Evolutionary conservation across 1,139 yeast species (phyloP).

Genomic region (Maudiozyma humilis): DNA sequence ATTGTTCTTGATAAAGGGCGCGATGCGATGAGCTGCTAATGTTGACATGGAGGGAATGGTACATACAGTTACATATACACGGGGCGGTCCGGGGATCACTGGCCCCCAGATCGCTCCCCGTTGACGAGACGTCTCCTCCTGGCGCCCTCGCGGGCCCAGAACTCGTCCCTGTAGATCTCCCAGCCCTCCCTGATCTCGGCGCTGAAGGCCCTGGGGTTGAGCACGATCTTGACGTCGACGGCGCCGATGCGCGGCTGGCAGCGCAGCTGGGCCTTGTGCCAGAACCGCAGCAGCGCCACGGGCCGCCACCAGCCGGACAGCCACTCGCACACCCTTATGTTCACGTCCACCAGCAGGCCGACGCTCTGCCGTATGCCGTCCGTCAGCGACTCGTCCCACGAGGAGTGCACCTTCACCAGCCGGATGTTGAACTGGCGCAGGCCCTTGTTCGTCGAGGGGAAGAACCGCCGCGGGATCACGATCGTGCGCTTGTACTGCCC

Average conservation of each 20-base stretch:
- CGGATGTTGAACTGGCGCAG: conserved; percentile 73
- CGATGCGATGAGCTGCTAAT: too few species aligned
- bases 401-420: conserved; percentile 59
- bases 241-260: conserved; percentile 42
- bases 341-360: conserved; percentile 23
- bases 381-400: conserved; percentile 45
- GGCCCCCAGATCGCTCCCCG: too few species aligned
- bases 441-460: conserved; percentile 78
- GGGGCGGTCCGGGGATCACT: too few species aligned
- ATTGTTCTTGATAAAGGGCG: too few species aligned
- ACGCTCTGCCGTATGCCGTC: conserved; percentile 36
- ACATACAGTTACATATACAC: too few species aligned
- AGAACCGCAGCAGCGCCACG: conserved; percentile 28
- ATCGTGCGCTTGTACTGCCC: conserved; percentile 87
- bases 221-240: conserved; percentile 53
- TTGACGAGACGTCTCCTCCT: conserved; percentile 42
- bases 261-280: conserved; percentile 31
- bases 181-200: conserved; percentile 86
- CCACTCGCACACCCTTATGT: conserved; percentile 16
- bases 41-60: too few species aligned
- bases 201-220: conserved; percentile 73
- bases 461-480: conserved; percentile 68
- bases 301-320: conserved; percentile 14
- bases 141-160: conserved; percentile 81
- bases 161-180: conserved; percentile 89